These are phyloP conservation scores for Trichoderma aggressivum DNA, from an alignment of 2,329 filamentous ascomycete genomes.

Conservation along the genomic window DNA sequence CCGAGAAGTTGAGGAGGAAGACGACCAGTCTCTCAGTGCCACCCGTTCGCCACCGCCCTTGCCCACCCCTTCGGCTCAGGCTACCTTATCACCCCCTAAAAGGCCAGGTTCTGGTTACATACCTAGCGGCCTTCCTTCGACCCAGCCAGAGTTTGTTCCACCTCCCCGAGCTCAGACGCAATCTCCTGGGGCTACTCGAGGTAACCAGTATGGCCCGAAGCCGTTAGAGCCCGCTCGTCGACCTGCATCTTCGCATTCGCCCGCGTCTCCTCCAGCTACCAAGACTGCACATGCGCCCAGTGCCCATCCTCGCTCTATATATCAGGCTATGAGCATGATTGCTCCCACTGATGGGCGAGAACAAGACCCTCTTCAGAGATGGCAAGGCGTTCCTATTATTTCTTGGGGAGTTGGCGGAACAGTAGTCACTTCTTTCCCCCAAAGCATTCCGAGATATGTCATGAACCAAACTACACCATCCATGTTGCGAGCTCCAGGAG, in stretches of 20 bases:
- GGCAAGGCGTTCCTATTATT: slow-evolving; percentile 86
- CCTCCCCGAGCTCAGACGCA: slow-evolving; percentile 61
- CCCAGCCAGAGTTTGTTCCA: slow-evolving; percentile 46
- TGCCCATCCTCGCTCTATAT: slow-evolving; percentile 49
- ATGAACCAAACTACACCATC: slow-evolving; percentile 69
- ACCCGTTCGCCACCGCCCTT: slow-evolving; percentile 26
- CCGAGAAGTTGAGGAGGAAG: slow-evolving; percentile 57
- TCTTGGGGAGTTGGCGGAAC: slow-evolving; percentile 84
- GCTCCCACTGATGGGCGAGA: slow-evolving; percentile 63
- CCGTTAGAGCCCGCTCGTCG: slow-evolving; percentile 47
- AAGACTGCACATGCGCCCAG: slow-evolving; percentile 31
- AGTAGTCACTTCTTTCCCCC: slow-evolving; percentile 81
- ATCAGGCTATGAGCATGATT: slow-evolving; percentile 55
- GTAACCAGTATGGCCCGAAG: slow-evolving; percentile 33
- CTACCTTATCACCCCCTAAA: slow-evolving; percentile 55
- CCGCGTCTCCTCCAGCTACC: slow-evolving; percentile 35
- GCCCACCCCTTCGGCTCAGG: slow-evolving; percentile 36
- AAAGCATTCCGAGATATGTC: slow-evolving; percentile 80
- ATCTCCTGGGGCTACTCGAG: slow-evolving; percentile 52
- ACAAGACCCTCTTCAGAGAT: slow-evolving; percentile 77
- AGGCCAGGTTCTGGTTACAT: slow-evolving; percentile 49
- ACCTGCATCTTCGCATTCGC: slow-evolving; percentile 51
- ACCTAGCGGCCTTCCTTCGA: slow-evolving; percentile 37
- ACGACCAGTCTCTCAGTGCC: slow-evolving; percentile 26
- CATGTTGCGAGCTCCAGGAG: slow-evolving; percentile 78